Percentiles rank a stretch among this genome's conserved stretches.
Conservation (phyloP, 139 green algal genomes). For the Astrephomene gubernaculifera region DNA sequence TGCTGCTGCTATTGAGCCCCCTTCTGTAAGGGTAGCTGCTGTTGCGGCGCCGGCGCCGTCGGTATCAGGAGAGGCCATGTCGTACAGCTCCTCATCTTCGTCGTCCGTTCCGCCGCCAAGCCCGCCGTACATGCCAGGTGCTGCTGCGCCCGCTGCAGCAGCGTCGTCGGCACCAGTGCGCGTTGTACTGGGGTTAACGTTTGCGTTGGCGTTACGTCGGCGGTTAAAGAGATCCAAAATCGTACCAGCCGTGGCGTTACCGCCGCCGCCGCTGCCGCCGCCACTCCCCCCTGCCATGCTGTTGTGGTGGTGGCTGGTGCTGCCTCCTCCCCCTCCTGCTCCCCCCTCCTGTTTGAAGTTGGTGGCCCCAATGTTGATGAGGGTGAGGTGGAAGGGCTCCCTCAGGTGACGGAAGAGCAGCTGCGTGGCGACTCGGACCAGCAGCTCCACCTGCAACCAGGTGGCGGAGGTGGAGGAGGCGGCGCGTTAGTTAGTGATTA, state of each 20-base stretch:
- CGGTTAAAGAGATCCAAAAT: conserved; percentile 10
- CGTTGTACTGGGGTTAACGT: no score
- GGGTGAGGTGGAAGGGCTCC: conserved; percentile 74
- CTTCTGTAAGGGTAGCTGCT: background rate
- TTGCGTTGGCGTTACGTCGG: background rate
- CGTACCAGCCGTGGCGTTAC: background rate
- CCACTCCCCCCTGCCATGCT: background rate
- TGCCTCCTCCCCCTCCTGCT: background rate
- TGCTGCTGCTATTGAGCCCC: no score
- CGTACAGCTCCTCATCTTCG: background rate
- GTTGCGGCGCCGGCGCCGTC: background rate
- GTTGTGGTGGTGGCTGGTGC: no score
- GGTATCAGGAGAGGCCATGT: no score
- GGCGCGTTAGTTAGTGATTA: no score
- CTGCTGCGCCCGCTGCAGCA: no score
- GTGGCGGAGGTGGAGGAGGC: background rate
- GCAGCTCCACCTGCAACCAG: conserved; percentile 32
- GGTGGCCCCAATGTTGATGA: conserved; percentile 79
- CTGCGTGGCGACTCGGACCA: conserved; percentile 52
- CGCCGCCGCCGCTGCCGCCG: background rate
- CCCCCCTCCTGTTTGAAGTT: conserved; percentile 48
- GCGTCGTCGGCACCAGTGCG: no score
- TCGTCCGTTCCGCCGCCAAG: no score
- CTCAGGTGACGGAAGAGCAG: conserved; percentile 53
- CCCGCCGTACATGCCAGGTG: no score